Percentiles rank a stretch among this genome's conserved stretches.
These are phyloP conservation scores for Ceratobasidium sp. DNA, from an alignment of 1,284 basidiomycete species.

Conservation along the genomic window DNA sequence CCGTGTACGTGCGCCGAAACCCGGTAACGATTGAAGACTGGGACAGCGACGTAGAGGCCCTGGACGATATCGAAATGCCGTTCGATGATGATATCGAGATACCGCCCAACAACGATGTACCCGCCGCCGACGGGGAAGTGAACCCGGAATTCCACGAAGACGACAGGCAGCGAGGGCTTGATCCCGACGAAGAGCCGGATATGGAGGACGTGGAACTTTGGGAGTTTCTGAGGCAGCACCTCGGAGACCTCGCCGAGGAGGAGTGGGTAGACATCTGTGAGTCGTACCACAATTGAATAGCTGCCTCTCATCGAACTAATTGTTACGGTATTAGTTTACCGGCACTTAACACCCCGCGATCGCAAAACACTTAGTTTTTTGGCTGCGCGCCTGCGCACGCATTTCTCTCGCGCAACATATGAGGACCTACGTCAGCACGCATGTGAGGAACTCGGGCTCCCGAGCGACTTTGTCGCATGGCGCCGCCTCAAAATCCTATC, in stretches of 20 bases:
- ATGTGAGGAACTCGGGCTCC: conserved; percentile 14
- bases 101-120: background rate
- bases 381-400: conserved; percentile 16
- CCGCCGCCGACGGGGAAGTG: no score
- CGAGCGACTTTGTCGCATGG: conserved; percentile 32
- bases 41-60: background rate
- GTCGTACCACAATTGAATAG: background rate
- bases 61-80: background rate
- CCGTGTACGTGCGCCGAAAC: background rate
- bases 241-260: conserved; percentile 4
- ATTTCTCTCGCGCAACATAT: conserved; percentile 20
- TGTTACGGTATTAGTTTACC: background rate
- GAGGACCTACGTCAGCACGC: background rate
- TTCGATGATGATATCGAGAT: background rate
- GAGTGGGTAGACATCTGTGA: conserved; percentile 31
- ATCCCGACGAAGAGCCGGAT: background rate
- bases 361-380: background rate
- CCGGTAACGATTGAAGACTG: background rate
- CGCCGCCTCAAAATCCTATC: conserved; percentile 24
- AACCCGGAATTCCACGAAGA: background rate
- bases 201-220: conserved; percentile 5
- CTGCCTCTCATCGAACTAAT: background rate
- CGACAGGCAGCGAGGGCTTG: background rate
- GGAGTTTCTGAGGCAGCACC: background rate
- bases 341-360: background rate